phyloP scores from a whole-genome alignment of 2,329 filamentous ascomycete genomes.

The Penicillium sp. region DNA sequence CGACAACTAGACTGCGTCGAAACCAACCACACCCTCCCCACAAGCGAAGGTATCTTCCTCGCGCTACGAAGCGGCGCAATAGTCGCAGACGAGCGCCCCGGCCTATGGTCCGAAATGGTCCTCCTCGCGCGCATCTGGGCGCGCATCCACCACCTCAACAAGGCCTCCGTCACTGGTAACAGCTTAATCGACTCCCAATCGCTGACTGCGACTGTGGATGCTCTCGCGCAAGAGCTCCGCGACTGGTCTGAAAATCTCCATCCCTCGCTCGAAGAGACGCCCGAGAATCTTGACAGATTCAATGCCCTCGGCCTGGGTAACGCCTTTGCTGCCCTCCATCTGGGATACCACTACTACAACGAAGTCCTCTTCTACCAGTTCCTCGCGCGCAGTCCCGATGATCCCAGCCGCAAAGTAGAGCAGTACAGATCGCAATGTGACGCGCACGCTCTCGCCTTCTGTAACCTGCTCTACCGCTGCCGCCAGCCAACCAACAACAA shows the following conservation, averaged over 20 bases:
- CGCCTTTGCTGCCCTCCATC: conserved; percentile 51
- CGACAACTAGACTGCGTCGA: conserved; percentile 34
- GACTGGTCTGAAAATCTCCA: neutral
- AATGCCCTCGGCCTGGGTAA: conserved; percentile 47
- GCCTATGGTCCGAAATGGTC: conserved; percentile 6
- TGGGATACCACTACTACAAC: conserved; percentile 54
- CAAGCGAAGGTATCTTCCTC: conserved; percentile 36
- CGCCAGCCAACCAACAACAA: conserved; percentile 16
- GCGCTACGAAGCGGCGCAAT: conserved; percentile 4
- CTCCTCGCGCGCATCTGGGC: conserved; percentile 2
- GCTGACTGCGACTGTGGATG: neutral
- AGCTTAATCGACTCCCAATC: conserved; percentile 42
- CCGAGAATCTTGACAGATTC: conserved; percentile 45
- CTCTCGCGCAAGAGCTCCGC: neutral
- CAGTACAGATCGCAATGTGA: conserved; percentile 48
- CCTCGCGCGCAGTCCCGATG: conserved; percentile 28
- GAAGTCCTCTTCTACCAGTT: conserved; percentile 57
- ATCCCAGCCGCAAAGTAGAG: conserved; percentile 29
- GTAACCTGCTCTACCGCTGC: conserved; percentile 46
- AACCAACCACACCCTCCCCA: conserved; percentile 37
- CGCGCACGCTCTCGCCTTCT: conserved; percentile 45
- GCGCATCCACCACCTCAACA: conserved; percentile 1
- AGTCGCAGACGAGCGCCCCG: neutral
- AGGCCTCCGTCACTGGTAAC: conserved; percentile 33
- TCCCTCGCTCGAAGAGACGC: conserved; percentile 42